Base-by-base conservation (phyloP, 2,329 filamentous ascomycete genomes). In the Sporothrix pallida region DNA sequence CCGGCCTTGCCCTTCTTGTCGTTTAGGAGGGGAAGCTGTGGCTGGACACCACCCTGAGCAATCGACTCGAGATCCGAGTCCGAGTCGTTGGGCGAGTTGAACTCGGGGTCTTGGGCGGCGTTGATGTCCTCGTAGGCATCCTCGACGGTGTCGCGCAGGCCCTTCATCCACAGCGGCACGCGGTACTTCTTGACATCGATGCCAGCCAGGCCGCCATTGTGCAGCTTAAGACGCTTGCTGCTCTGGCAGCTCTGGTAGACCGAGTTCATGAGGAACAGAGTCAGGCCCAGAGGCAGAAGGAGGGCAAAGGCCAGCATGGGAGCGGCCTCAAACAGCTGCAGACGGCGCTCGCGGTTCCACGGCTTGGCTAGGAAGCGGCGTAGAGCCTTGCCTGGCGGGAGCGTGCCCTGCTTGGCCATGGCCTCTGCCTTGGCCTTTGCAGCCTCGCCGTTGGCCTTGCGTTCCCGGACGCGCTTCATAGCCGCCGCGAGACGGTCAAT, bases 171-270 rank as follows among this genome's bases (percentile, higher is more conserved):
- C 10, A 96, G 83, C 0, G 93, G 93, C 44, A 95, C 87, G 23
- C 92, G 89, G 79, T 97, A 97, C 68, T 89, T 87, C 17, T 88
- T 86, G 17, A 93, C 86, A 72, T 90, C 86, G 72, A 93, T 86
- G 6, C 91, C 92, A 0, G 89, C 89, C 71, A 90, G 85, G 15
- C 92, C 92, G 70, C 87, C 84, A 80, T 95, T 92, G 79, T 98
- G 93, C 1, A 93, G 83, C 72, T 87, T 87, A 73, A 97, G 95
- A 58, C 95, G 89, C 75, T 90, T 88, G 5, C 88, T 87, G 79
- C 93, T 97, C 75, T 90, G 88, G 69, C 93, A 83, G 0, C 91
- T 94, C 80, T 98, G 94, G 44, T 96, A 84, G 6, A 87, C 89
- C 0, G 93, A 89, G 80, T 95, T 97, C 79, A 92, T 80, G 5